A percentile compares a stretch with the other conserved stretches of the same genome.
Evolutionary conservation across 371 early-diverging fungal species (phyloP).

Genomic region (Cokeromyces recurvatus): DNA sequence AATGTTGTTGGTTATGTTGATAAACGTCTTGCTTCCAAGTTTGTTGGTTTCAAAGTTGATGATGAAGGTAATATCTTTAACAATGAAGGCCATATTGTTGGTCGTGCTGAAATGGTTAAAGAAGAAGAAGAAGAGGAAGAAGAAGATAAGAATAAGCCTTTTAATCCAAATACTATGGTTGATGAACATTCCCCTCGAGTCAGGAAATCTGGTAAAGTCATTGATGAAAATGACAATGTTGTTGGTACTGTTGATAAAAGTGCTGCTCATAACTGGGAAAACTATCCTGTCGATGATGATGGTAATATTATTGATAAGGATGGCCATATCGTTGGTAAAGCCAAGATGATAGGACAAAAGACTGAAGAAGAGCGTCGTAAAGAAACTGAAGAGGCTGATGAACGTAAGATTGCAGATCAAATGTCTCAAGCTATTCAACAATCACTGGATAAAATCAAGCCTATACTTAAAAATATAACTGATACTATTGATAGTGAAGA

Average conservation of each 20-base stretch:
- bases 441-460: slow-evolving; percentile 25
- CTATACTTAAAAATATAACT: slow-evolving; percentile 22
- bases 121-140: slow-evolving; percentile 5
- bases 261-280: slow-evolving; percentile 12
- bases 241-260: slow-evolving; percentile 18
- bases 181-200: slow-evolving; percentile 22
- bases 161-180: slow-evolving; percentile 15
- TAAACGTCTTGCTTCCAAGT: slow-evolving; percentile 5
- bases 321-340: slow-evolving; percentile 24
- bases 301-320: slow-evolving; percentile 21
- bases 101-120: slow-evolving; percentile 7
- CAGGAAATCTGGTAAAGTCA: slow-evolving; percentile 20
- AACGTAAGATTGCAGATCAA: slow-evolving; percentile 18
- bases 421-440: slow-evolving; percentile 19
- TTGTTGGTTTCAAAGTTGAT: slow-evolving; percentile 12
- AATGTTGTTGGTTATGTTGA: slow-evolving; percentile 11
- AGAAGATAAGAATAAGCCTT: slow-evolving; percentile 6
- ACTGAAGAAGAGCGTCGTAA: slow-evolving; percentile 15
- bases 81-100: slow-evolving; percentile 12
- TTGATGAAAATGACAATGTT: slow-evolving; percentile 16
- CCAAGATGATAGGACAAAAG: slow-evolving; percentile 13
- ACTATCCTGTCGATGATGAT: slow-evolving; percentile 17
- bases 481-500: slow-evolving; percentile 24
- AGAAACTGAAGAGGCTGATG: slow-evolving; percentile 15
- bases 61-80: slow-evolving; percentile 8